Base-by-base conservation (phyloP, 73 alveolate genomes). In the Tetrahymena elliotti region DNA sequence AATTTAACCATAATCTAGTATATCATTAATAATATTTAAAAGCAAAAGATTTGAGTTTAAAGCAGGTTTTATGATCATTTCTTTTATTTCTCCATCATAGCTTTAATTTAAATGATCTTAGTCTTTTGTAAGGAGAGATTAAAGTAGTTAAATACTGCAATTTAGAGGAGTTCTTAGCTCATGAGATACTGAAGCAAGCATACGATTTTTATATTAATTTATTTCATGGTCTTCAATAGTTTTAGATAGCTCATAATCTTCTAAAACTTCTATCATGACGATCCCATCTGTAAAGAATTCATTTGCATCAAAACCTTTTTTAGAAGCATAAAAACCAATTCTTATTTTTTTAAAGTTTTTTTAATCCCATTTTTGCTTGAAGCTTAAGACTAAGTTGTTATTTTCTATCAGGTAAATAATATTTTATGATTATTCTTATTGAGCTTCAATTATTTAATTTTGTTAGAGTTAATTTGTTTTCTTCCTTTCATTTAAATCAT, bases 111-210 rank as follows among this genome's bases (percentile, higher is more conserved):
- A 68, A 47, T 47, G 27, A 22, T 68, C 88, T n/a, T 68, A 68
- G 38, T 27, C 34, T 24, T 10, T 68, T 68, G 24, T 22, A 6
- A 68, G 88, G 88, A 94, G 93, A 84, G 24, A 40, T 39, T 39
- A 94, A 36, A 40, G 96, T 95, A 39, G 40, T 36, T 22, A 94
- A 52, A 94, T 68, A 94, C 33, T 94, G 54, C 68, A 94, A 94
- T 84, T 84, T 27, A 94, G 93, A 31, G 96, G 96, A 12, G 96
- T 88, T 7, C 96, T 15, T 39, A 83, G 54, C 53, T 94, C 96
- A 94, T 94, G 96, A 39, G 95, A 84, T 22, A 94, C 96, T 83
- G 83, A 94, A 0, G 95, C 83, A 5, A 94, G 36, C 88, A 68
- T 68, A 68, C 88, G 88, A 68, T 68, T 68, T 31, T 68, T 68